Conservation (phyloP, 129 eudicot genomes). For the Flaveria sonorensis region DNA sequence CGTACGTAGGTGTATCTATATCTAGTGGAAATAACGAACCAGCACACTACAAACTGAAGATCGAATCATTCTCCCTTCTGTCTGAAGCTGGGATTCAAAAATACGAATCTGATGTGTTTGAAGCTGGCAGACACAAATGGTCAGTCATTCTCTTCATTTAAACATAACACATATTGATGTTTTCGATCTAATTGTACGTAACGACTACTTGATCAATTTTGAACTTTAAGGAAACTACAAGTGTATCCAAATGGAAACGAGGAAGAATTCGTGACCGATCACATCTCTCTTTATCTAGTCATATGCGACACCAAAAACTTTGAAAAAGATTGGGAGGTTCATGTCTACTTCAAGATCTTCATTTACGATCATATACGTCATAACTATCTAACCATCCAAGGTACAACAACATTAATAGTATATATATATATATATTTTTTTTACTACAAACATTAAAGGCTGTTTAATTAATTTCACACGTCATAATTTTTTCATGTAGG, state of each 20-base stretch:
- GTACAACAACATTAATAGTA: neutral
- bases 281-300: conserved; percentile 38
- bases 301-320: conserved; percentile 32
- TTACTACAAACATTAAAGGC: no score
- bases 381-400: conserved; percentile 43
- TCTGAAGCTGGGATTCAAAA: conserved; percentile 34
- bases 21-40: conserved; percentile 44
- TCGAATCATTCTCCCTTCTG: conserved; percentile 38
- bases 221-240: conserved; percentile 34
- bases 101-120: conserved; percentile 39
- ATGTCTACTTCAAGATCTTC: conserved; percentile 38
- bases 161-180: no score
- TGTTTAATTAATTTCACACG: neutral
- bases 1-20: conserved; percentile 31
- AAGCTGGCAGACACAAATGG: conserved; percentile 45
- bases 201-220: neutral
- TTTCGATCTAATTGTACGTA: no score
- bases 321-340: conserved; percentile 35
- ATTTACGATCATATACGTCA: conserved; percentile 40
- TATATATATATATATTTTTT: no score
- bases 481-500: conserved; percentile 21
- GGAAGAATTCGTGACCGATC: conserved; percentile 25
- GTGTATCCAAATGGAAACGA: conserved; percentile 41
- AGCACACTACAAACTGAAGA: conserved; percentile 40
- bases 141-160: neutral